A percentile compares a stretch with the other conserved stretches of the same genome.
These are phyloP conservation scores for Penicillium longicatenatum DNA, from an alignment of 495 filamentous ascomycete genomes.

Conservation along the genomic window DNA sequence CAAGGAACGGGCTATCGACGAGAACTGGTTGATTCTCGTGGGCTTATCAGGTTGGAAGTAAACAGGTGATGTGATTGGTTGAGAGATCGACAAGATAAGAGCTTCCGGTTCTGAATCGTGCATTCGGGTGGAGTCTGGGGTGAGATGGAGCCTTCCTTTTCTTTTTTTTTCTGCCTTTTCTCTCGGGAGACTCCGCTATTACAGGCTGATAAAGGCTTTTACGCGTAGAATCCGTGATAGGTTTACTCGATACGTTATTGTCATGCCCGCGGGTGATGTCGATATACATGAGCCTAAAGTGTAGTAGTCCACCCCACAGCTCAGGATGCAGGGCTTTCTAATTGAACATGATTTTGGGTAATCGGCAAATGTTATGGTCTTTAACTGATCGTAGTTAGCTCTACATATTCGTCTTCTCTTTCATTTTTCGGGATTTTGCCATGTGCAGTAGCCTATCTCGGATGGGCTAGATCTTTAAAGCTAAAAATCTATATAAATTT, in stretches of 20 bases:
- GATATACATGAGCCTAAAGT: not conserved
- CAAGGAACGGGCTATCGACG: not conserved
- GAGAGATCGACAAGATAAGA: slow-evolving; percentile 5
- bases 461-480: not conserved
- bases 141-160: not conserved
- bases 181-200: not conserved
- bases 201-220: not conserved
- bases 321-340: not conserved
- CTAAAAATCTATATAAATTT: not conserved
- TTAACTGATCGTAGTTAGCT: not conserved
- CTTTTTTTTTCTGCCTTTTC: not conserved
- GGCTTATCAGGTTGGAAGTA: not conserved
- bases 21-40: not conserved
- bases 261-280: slow-evolving; percentile 5
- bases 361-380: not conserved
- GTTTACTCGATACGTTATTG: slow-evolving; percentile 16
- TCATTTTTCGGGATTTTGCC: not conserved
- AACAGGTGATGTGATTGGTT: slow-evolving; percentile 7
- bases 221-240: not conserved
- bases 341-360: not conserved
- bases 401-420: not conserved
- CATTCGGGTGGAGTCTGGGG: slow-evolving; percentile 13
- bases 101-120: slow-evolving; percentile 1
- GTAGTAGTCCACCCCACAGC: not conserved
- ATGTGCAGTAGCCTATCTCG: not conserved